A percentile compares a stretch with the other conserved stretches of the same genome.
Conservation (phyloP, 2,329 filamentous ascomycete species). For the Ambrosiella beaveri region DNA sequence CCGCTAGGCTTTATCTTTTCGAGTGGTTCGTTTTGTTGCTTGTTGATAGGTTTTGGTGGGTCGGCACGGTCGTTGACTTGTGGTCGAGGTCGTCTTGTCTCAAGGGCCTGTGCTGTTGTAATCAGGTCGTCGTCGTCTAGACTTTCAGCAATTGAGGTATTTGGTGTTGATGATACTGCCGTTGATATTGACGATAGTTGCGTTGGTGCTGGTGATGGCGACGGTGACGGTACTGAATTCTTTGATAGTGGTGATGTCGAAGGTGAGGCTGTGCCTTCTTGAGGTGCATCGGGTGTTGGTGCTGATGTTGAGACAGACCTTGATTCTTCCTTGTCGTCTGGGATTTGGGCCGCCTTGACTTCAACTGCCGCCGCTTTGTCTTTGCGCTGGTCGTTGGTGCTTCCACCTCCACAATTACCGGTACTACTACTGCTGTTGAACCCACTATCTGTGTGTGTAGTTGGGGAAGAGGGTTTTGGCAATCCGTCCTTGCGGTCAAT, state of each 20-base stretch:
- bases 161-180: neutral
- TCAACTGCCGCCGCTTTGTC: neutral
- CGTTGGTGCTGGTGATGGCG: neutral
- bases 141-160: neutral
- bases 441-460: neutral
- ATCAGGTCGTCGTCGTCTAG: neutral
- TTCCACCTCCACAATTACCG: neutral
- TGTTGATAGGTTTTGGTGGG: constrained; percentile 1
- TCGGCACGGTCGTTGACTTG: constrained; percentile 2
- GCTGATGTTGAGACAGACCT: constrained; percentile 1
- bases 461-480: neutral
- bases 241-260: neutral
- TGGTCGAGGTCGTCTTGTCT: neutral
- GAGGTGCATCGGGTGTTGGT: neutral
- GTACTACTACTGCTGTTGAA: constrained; percentile 1
- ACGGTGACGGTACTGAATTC: neutral
- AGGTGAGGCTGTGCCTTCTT: neutral
- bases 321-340: neutral
- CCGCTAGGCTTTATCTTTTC: neutral
- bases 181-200: neutral
- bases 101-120: constrained; percentile 1
- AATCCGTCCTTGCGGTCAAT: constrained; percentile 1
- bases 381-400: constrained; percentile 1
- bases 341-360: constrained; percentile 6
- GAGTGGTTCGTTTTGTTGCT: neutral